These are phyloP conservation scores for Penicilliopsis zonata DNA, from an alignment of 495 filamentous ascomycete genomes.

Conservation along the genomic window DNA sequence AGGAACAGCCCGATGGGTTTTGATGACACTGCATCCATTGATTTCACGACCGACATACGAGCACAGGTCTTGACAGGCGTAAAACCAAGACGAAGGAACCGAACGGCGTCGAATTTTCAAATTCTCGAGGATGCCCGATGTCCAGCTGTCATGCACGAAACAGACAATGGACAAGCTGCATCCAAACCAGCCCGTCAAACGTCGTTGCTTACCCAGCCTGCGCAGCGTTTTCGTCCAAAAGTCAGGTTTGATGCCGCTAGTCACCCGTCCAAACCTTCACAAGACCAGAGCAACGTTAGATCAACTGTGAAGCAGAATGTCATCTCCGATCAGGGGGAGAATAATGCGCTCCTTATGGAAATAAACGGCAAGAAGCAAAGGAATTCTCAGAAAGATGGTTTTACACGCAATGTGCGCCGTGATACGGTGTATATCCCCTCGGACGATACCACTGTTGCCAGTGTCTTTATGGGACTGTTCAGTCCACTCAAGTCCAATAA, in stretches of 20 bases:
- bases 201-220: slow-evolving; percentile 29
- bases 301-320: slow-evolving; percentile 1
- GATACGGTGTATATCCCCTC: slow-evolving; percentile 30
- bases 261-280: slow-evolving; percentile 5
- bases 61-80: slow-evolving; percentile 13
- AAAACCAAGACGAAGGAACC: slow-evolving; percentile 20
- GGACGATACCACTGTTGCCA: slow-evolving; percentile 28
- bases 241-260: slow-evolving; percentile 16
- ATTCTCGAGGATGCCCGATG: slow-evolving; percentile 21
- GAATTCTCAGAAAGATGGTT: slow-evolving; percentile 2
- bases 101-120: slow-evolving; percentile 14
- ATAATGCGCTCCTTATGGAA: slow-evolving; percentile 7
- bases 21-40: slow-evolving; percentile 22
- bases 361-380: slow-evolving; percentile 4
- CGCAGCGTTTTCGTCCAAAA: slow-evolving; percentile 28
- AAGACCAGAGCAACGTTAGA: slow-evolving; percentile 4
- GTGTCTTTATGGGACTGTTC: slow-evolving; percentile 29
- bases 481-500: slow-evolving; percentile 20
- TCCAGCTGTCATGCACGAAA: slow-evolving; percentile 7
- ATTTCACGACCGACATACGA: slow-evolving; percentile 26
- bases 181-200: slow-evolving; percentile 13
- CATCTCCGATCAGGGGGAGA: slow-evolving; percentile 3
- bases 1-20: slow-evolving; percentile 5
- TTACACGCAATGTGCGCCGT: slow-evolving; percentile 21
- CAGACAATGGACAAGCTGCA: slow-evolving; percentile 4